Evolutionary conservation across 768 basidiomycete species (phyloP), one percentile per base, ranked within the genome.

Genomic region (Candolleomyces aberdarensis): DNA sequence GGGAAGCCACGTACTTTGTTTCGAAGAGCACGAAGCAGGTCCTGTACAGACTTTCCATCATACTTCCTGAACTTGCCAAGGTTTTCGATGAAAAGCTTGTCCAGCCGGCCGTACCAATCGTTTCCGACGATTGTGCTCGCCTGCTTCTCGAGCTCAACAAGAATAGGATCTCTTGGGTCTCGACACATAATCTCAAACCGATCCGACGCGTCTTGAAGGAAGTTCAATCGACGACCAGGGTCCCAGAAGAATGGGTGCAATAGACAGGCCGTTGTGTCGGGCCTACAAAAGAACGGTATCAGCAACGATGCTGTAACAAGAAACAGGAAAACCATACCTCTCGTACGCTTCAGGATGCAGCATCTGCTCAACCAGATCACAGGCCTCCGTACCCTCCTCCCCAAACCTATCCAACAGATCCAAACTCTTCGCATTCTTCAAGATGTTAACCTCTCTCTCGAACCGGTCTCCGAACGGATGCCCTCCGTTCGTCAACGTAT

Each of bases 191-290:
- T 95, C 74, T 98, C 97, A 72, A 98, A 99, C 5, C 96, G 85
- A 74, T 98, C 96, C 0, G 95, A 97, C 0, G 95, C 93, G 64
- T 98, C 97, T 73, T 96, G 96, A n/a, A 99, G 79, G 82, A 99
- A 99, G 55, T 84, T 86, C 5, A 99, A 77, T 46, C 96, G 84
- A 59, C 90, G 86, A 8, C 83, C 88, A 0, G 95, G 77, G 58
- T 94, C 88, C 97, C 97, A 99, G 79, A 98, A 99, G 80, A 92
- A 96, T 0, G 97, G 97, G 75, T 98, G 96, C 20, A 91, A 76
- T 19, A 98, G 80, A 72, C 90, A 91, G n/a, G 85, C 85, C 13
- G 84, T 85, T 7, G 96, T 96, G 65, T 95, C 89, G 1, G 96
- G 97, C 69, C 96, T 94, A 44, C 29, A 22, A 50, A 20, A 41